phyloP scores from a whole-genome alignment of 148 eudicot genomes.

The Chenopodium quinoa region DNA sequence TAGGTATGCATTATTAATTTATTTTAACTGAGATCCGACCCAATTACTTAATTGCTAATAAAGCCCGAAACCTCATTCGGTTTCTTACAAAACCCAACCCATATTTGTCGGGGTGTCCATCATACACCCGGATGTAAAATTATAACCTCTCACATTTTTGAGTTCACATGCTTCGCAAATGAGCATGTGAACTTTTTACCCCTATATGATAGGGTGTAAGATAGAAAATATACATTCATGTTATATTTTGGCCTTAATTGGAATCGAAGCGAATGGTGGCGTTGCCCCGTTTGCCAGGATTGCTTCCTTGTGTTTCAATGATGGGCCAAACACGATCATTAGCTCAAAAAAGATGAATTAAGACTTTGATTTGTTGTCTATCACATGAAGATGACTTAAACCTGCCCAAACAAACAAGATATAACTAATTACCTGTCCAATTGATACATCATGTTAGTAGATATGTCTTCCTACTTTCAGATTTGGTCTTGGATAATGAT shows the following conservation, averaged over 20 bases:
- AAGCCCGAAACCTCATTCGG: background rate
- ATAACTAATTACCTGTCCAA: slow-evolving; percentile 6
- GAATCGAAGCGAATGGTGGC: background rate
- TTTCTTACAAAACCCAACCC: background rate
- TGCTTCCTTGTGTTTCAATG: background rate
- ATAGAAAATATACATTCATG: background rate
- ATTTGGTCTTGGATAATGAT: background rate
- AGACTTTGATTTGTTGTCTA: background rate
- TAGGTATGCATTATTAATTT: background rate
- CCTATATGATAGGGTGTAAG: no score
- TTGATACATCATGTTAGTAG: slow-evolving; percentile 5
- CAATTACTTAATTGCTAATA: background rate
- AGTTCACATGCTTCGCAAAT: background rate
- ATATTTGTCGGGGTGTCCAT: background rate
- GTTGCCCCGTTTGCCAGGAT: background rate
- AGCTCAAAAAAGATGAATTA: background rate
- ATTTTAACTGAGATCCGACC: slow-evolving; percentile 8
- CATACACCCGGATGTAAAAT: background rate
- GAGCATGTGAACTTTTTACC: background rate
- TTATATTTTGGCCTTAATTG: background rate
- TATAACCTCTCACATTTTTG: background rate
- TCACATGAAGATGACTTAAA: slow-evolving; percentile 12
- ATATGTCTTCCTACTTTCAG: background rate
- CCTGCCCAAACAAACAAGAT: background rate
- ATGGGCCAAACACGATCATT: background rate